Base-by-base conservation (phyloP, 768 basidiomycete genomes). In the Basidioascus undulatus region DNA sequence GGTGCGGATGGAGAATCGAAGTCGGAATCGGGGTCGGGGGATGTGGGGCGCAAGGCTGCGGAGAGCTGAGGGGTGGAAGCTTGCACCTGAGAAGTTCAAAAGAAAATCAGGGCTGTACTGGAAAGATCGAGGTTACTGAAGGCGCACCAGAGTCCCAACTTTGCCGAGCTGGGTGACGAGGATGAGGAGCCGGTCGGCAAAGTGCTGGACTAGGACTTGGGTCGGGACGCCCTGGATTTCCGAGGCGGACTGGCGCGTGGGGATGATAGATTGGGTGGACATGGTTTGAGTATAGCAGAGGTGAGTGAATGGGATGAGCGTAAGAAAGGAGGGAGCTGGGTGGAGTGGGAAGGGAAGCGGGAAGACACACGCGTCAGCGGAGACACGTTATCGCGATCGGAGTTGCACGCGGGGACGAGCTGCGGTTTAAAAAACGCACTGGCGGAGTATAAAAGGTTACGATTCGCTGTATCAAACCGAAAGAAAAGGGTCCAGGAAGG, bases 101-200 rank as follows among this genome's bases (percentile, higher is more conserved):
- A 6, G 27, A 24, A 13, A 21, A 32, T 4, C 20, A 30, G 2
- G 32, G 26, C 0, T 27, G 13, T 27, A 20, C 1, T 1, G 21
- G 32, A 6, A 18, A 19, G 3, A 15, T 34, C 18, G 27, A 13
- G 9, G 40, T 9, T 8, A 35, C 3, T 12, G 45, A 16, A 21
- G n/a, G 45, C 60, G 56, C 54, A 89, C 84, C 61, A 96, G 55
- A 53, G 67, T 72, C 42, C 87, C 87, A 11, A 89, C 75, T 68
- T 84, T 87, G 30, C 80, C 79, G 45, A 82, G 55, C 57, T 96
- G 87, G 1, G 83, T 86, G 40, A 94, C 65, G 19, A 92, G 63
- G n/a, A 92, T 73, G 16, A 96, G 62, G 11, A 71, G 62, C 20
- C 82, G 68, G 59, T 94, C 87, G 40, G 69, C 67, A 54, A 71